A percentile compares a stretch with the other conserved stretches of the same genome.
Evolutionary conservation across 1,139 yeast species (phyloP).

Genomic region (Pichia sp.): DNA sequence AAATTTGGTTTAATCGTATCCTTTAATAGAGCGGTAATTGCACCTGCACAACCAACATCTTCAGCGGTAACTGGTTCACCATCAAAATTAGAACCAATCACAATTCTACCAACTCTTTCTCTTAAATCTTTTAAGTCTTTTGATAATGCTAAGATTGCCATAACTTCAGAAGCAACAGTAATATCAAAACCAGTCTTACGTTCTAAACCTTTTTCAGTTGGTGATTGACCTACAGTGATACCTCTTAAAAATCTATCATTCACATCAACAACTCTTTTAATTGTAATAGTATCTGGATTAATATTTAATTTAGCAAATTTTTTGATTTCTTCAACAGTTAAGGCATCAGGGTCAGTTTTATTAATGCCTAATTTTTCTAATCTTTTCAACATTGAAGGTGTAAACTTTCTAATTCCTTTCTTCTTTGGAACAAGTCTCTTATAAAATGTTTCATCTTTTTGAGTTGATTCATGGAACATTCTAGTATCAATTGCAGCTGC

Average conservation of each 20-base stretch:
- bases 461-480: constrained; percentile 73
- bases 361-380: constrained; percentile 56
- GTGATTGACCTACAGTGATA: constrained; percentile 69
- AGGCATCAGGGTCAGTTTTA: constrained; percentile 62
- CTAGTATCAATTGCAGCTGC: constrained; percentile 84
- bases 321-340: constrained; percentile 57
- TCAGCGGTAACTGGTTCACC: constrained; percentile 71
- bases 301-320: constrained; percentile 62
- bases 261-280: constrained; percentile 75
- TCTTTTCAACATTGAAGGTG: constrained; percentile 62
- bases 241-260: constrained; percentile 74
- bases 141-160: constrained; percentile 76
- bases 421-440: constrained; percentile 66
- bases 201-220: constrained; percentile 71
- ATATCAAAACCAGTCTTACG: constrained; percentile 74
- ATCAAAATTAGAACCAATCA: constrained; percentile 57
- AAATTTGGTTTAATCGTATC: constrained; percentile 80
- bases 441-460: constrained; percentile 57
- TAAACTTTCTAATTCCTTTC: constrained; percentile 59
- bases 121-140: constrained; percentile 62
- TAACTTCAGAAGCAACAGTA: constrained; percentile 74
- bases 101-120: constrained; percentile 63
- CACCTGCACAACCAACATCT: constrained; percentile 78
- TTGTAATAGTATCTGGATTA: constrained; percentile 66
- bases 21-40: constrained; percentile 67